Conservation (phyloP, 495 filamentous ascomycete genomes). For the Penicillium paxilli region DNA sequence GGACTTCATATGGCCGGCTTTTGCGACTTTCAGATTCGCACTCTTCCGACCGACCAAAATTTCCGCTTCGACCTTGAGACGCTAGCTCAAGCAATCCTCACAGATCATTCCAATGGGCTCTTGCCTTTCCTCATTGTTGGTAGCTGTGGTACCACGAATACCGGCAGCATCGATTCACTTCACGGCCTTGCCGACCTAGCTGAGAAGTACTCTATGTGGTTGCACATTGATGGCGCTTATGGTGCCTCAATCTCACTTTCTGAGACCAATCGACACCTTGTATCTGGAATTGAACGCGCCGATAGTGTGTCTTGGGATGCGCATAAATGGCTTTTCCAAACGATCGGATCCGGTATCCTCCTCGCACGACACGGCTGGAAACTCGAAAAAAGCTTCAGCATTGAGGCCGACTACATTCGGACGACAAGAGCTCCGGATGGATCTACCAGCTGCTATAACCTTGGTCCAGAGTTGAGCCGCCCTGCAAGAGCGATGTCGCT, state of each 20-base stretch:
- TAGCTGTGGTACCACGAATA: conserved; percentile 28
- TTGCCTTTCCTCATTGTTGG: conserved; percentile 24
- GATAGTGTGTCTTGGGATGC: neutral
- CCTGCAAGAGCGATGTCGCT: neutral
- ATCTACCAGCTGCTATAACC: neutral
- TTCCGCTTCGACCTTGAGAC: conserved; percentile 8
- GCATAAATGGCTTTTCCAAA: neutral
- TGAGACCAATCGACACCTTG: neutral
- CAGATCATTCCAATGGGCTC: conserved; percentile 12
- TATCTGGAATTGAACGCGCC: neutral
- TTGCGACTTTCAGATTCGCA: conserved; percentile 15
- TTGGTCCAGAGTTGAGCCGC: neutral
- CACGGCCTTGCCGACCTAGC: conserved; percentile 11
- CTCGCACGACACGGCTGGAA: neutral
- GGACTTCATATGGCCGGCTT: conserved; percentile 22
- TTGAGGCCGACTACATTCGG: neutral
- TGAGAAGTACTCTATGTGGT: conserved; percentile 7
- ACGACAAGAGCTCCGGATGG: neutral
- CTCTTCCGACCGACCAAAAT: conserved; percentile 10
- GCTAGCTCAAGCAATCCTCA: conserved; percentile 7
- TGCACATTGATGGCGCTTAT: conserved; percentile 27
- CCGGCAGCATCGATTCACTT: conserved; percentile 26
- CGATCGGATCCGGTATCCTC: neutral
- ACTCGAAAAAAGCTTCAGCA: neutral
- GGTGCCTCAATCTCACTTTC: conserved; percentile 27